Percentiles rank a stretch among this genome's conserved stretches.
Conservation (phyloP, 331 rosid species). For the Acacia concinna region DNA sequence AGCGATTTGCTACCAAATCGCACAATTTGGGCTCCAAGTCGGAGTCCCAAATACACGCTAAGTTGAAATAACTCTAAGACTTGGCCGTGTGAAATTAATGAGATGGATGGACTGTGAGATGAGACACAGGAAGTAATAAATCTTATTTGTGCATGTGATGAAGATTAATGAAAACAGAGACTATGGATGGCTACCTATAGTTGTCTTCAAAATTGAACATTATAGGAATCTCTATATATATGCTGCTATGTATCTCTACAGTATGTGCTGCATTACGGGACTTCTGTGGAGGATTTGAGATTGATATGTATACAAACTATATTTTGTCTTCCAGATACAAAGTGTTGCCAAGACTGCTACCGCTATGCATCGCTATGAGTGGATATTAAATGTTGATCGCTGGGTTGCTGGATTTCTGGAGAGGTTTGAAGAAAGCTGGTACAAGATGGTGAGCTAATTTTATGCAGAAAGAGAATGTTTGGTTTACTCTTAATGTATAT, state of each 20-base stretch:
- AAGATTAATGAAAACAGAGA: neutral
- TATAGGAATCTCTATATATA: neutral
- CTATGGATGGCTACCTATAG: neutral
- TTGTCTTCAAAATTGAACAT: neutral
- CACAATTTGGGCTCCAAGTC: too few species aligned
- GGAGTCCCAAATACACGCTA: too few species aligned
- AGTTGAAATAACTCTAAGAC: neutral
- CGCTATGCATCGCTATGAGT: neutral
- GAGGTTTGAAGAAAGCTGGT: slow-evolving; percentile 17
- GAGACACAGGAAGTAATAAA: too few species aligned
- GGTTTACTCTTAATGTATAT: neutral
- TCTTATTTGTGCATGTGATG: too few species aligned
- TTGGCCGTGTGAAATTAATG: too few species aligned
- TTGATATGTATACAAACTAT: slow-evolving; percentile 23
- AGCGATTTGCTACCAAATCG: neutral
- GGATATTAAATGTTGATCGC: slow-evolving; percentile 8
- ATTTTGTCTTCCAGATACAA: slow-evolving; percentile 51
- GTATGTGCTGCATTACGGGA: neutral
- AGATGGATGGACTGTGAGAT: too few species aligned
- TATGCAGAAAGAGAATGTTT: neutral
- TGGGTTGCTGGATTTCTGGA: slow-evolving; percentile 22
- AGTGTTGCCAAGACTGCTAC: slow-evolving; percentile 22
- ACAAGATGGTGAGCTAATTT: slow-evolving; percentile 9
- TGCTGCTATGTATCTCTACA: neutral
- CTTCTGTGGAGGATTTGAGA: slow-evolving; percentile 18